Evolutionary conservation across 2,329 filamentous ascomycete genomes (phyloP).

Genomic region (Aspergillus thermomutatus): DNA sequence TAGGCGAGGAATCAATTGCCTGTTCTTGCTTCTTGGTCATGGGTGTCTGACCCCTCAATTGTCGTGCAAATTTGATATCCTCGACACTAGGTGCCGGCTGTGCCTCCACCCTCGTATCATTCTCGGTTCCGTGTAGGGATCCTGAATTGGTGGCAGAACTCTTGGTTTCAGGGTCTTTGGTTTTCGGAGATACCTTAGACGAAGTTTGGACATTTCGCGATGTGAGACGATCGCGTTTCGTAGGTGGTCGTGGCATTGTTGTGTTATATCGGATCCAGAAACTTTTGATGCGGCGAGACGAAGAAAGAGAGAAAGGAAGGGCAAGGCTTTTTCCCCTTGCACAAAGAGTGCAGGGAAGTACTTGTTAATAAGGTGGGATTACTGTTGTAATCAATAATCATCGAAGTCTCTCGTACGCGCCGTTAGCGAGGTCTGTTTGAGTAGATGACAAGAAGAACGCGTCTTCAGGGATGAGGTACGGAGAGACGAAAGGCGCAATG

Average conservation of each 20-base stretch:
- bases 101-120: constrained; percentile 3
- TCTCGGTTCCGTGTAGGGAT: not conserved
- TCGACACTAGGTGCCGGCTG: constrained; percentile 8
- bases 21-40: constrained; percentile 28
- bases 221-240: constrained; percentile 22
- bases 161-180: not conserved
- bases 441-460: not conserved
- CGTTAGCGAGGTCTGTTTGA: not conserved
- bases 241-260: constrained; percentile 28
- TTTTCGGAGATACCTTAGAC: constrained; percentile 2
- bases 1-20: constrained; percentile 35
- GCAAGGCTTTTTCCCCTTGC: not conserved
- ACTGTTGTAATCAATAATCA: not conserved
- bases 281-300: not conserved
- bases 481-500: not conserved
- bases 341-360: not conserved
- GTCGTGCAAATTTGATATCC: constrained; percentile 16
- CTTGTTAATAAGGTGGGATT: not conserved
- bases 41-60: constrained; percentile 30
- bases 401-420: not conserved
- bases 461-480: not conserved
- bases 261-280: not conserved
- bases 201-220: constrained; percentile 5
- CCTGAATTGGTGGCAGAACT: constrained; percentile 1
- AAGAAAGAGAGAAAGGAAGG: not conserved